These are phyloP conservation scores for Claviceps humidiphila DNA, from an alignment of 2,329 filamentous ascomycete species.

Conservation along the genomic window DNA sequence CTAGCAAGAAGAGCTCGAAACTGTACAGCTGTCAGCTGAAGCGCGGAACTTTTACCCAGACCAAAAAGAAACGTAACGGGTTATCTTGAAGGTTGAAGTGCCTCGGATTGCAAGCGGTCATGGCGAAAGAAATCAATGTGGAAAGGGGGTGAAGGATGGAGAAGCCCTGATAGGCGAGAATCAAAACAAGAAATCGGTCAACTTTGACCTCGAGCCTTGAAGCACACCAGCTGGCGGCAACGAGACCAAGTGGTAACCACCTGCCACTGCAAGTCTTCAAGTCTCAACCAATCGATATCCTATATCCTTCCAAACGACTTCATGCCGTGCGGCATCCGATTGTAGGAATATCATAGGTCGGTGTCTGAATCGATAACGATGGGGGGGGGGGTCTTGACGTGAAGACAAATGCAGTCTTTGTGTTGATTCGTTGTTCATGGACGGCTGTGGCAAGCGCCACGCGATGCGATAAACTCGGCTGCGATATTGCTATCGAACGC, in stretches of 20 bases:
- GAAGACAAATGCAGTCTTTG: neutral
- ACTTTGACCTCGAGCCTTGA: neutral
- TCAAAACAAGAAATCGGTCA: neutral
- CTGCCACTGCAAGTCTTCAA: neutral
- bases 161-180: neutral
- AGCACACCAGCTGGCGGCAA: neutral
- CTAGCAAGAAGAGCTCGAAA: conserved; percentile 86
- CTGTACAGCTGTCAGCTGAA: conserved; percentile 32
- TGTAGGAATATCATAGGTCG: neutral
- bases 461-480: no score
- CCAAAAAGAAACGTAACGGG: conserved; percentile 16
- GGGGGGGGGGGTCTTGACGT: neutral
- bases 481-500: neutral
- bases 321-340: neutral
- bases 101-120: conserved; percentile 24
- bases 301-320: neutral
- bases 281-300: neutral
- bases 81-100: conserved; percentile 26
- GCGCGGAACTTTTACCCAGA: neutral
- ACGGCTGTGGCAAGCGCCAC: neutral
- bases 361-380: neutral
- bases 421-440: neutral
- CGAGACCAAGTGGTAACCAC: neutral
- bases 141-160: neutral
- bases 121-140: conserved; percentile 9